These are phyloP conservation scores for Echeveria elegans DNA, from an alignment of 164 flowering plant genomes.

Conservation along the genomic window DNA sequence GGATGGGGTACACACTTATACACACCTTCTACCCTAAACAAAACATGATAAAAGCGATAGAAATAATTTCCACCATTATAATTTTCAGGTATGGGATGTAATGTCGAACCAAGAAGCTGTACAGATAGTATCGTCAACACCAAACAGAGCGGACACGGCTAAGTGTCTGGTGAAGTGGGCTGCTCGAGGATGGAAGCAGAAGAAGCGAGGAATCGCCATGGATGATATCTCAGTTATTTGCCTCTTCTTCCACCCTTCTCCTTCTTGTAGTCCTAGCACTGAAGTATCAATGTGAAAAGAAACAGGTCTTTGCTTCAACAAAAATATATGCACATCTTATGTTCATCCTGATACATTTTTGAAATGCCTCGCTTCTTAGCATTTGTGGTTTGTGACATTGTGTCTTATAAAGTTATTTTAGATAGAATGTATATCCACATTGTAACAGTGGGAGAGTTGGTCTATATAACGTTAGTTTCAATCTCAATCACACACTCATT, in stretches of 20 bases:
- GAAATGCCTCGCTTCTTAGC: neutral
- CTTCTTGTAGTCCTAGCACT: neutral
- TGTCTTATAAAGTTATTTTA: no score
- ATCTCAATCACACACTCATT: no score
- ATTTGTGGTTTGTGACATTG: no score
- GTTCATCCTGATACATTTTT: neutral
- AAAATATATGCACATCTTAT: neutral
- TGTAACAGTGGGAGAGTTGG: no score
- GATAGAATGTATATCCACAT: no score
- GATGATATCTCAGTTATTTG: conserved; percentile 96
- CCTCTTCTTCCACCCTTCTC: conserved; percentile 55
- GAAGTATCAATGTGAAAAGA: conserved; percentile 7
- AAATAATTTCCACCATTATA: neutral
- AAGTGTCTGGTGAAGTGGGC: conserved; percentile 65
- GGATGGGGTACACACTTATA: conserved; percentile 62
- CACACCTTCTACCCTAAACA: neutral
- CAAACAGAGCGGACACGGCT: conserved; percentile 58
- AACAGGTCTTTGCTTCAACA: neutral
- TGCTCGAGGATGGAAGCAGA: conserved; percentile 62
- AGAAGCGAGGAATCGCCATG: conserved; percentile 52
- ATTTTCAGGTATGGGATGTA: conserved; percentile 88
- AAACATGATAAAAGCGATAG: neutral
- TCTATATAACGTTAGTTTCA: no score
- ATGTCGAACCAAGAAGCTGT: conserved; percentile 86
- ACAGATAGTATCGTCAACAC: conserved; percentile 56